Evolutionary conservation across 306 rosid genomes (phyloP).

Genomic region (Dryas drummondii): DNA sequence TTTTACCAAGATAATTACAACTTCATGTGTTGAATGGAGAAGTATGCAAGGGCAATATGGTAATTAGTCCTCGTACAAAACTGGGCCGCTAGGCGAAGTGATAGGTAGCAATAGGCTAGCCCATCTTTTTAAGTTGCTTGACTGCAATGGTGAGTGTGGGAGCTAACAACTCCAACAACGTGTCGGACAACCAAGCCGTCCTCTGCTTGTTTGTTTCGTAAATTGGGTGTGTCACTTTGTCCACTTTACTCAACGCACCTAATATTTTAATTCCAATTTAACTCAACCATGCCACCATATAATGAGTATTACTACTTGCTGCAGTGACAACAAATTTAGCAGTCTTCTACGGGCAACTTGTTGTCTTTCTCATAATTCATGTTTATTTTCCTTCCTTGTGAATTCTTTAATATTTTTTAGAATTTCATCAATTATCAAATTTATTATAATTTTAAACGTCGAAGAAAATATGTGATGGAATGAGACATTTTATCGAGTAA

Average conservation of each 20-base stretch:
- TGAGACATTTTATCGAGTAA: too few species aligned
- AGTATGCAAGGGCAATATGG: neutral
- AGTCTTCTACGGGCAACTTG: neutral
- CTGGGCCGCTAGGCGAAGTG: neutral
- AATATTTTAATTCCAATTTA: neutral
- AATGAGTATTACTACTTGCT: neutral
- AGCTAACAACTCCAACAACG: conserved; percentile 21
- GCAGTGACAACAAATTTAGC: neutral
- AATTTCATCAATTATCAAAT: too few species aligned
- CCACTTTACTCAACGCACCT: conserved; percentile 2
- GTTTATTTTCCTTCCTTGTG: neutral
- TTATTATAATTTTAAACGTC: too few species aligned
- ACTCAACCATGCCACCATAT: too few species aligned
- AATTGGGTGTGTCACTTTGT: neutral
- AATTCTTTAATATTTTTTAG: neutral
- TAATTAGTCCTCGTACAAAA: neutral
- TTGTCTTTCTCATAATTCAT: neutral
- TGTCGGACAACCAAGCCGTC: conserved; percentile 27
- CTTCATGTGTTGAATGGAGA: too few species aligned
- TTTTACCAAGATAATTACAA: too few species aligned
- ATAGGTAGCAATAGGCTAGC: neutral
- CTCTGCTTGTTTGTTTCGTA: conserved; percentile 12
- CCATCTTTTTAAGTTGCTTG: neutral
- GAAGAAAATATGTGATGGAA: too few species aligned
- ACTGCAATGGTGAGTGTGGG: neutral